These are phyloP conservation scores for Plectranthus barbatus DNA, from an alignment of 257 asterid species.

Conservation along the genomic window DNA sequence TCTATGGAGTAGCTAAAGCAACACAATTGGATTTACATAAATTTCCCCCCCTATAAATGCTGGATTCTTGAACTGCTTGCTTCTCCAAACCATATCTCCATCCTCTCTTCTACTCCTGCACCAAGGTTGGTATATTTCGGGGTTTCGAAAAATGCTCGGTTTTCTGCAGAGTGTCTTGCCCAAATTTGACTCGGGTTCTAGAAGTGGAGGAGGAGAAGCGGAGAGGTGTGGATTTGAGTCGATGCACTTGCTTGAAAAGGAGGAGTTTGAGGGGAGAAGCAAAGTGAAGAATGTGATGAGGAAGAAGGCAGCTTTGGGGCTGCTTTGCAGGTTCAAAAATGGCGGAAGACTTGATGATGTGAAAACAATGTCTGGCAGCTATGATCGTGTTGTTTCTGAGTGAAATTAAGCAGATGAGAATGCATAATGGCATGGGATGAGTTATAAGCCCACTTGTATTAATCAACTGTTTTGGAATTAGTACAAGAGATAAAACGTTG, in stretches of 20 bases:
- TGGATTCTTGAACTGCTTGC: neutral
- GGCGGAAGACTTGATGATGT: constrained; percentile 2
- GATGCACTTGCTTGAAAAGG: neutral
- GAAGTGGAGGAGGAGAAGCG: neutral
- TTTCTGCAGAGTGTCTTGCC: neutral
- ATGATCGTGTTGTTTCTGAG: neutral
- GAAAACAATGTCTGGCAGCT: neutral
- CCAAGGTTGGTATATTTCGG: neutral
- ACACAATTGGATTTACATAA: no score
- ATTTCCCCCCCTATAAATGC: neutral
- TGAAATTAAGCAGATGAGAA: no score
- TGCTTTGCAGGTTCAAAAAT: constrained; percentile 3
- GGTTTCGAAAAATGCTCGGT: neutral
- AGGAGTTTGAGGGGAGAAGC: neutral
- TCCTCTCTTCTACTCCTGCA: neutral
- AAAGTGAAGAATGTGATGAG: constrained; percentile 6
- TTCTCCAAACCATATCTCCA: neutral
- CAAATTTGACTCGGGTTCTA: neutral
- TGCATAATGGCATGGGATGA: no score
- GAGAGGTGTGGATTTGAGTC: neutral
- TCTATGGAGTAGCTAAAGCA: neutral
- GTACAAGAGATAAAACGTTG: no score
- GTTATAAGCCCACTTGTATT: no score
- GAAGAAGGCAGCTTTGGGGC: constrained; percentile 6
- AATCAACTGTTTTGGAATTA: no score